Evolutionary conservation across 2,329 filamentous ascomycete genomes (phyloP).

Genomic region (Monilinia polystroma): DNA sequence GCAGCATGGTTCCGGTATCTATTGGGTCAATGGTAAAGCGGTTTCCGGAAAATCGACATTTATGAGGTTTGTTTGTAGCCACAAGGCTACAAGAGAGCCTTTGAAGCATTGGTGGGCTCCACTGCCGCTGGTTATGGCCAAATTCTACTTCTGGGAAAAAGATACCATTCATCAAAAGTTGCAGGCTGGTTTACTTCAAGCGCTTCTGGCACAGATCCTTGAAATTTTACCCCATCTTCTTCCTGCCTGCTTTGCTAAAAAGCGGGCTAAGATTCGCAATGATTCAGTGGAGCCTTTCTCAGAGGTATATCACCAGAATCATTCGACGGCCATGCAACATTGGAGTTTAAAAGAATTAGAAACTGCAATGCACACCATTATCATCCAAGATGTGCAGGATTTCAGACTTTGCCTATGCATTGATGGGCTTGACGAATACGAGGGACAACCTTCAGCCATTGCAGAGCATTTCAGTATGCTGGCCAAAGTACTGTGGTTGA

Average conservation of each 20-base stretch:
- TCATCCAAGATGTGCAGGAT: neutral
- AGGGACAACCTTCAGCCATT: conserved; percentile 22
- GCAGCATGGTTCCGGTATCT: conserved; percentile 12
- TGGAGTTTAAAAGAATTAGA: neutral
- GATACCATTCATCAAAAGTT: conserved; percentile 36
- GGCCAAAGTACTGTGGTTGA: conserved; percentile 8
- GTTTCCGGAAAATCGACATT: conserved; percentile 29
- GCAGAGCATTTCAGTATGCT: conserved; percentile 15
- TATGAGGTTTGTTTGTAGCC: conserved; percentile 27
- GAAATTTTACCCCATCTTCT: neutral
- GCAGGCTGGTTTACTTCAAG: conserved; percentile 23
- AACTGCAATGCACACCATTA: neutral
- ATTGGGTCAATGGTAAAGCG: conserved; percentile 32
- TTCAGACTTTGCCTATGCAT: neutral
- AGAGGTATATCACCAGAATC: neutral
- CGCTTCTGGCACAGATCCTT: conserved; percentile 20
- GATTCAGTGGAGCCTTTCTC: neutral
- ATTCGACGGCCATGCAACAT: neutral
- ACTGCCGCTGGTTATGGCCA: conserved; percentile 35
- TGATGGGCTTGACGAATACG: conserved; percentile 13
- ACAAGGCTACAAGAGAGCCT: conserved; percentile 18
- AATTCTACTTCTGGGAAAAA: conserved; percentile 51
- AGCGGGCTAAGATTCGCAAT: neutral
- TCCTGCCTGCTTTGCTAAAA: neutral
- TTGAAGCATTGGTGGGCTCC: conserved; percentile 35